phyloP scores from a whole-genome alignment of 257 asterid genomes.

The Datura wrightii region DNA sequence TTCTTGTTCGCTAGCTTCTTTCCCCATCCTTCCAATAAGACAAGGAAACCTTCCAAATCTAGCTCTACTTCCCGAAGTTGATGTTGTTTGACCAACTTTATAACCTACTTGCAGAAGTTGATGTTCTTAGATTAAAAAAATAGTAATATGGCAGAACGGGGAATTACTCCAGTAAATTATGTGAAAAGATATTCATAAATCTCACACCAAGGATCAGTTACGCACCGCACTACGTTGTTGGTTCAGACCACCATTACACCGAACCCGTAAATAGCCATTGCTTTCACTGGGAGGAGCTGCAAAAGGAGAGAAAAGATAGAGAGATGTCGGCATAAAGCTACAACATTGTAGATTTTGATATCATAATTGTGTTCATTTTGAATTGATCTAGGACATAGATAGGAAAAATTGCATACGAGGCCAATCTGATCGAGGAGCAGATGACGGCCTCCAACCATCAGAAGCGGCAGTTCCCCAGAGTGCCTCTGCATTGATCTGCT shows the following conservation, averaged over 20 bases:
- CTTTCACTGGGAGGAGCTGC: slow-evolving; percentile 84
- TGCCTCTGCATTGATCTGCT: slow-evolving; percentile 69
- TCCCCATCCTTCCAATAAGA: not conserved
- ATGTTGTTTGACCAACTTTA: slow-evolving; percentile 1
- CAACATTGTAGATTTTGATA: slow-evolving; percentile 3
- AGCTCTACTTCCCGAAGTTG: not conserved
- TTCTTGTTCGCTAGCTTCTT: slow-evolving; percentile 3
- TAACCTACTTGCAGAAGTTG: not conserved
- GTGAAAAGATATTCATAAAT: not conserved
- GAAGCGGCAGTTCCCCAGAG: slow-evolving; percentile 88
- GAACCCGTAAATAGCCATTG: slow-evolving; percentile 95
- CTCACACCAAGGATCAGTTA: slow-evolving; percentile 32
- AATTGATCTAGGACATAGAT: not conserved
- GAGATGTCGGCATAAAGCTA: not conserved
- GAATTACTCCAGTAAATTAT: not conserved
- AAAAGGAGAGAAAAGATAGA: slow-evolving; percentile 26
- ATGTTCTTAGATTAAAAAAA: not conserved
- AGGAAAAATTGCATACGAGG: slow-evolving; percentile 62
- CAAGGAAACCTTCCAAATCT: not conserved
- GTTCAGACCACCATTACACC: slow-evolving; percentile 98
- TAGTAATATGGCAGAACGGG: not conserved
- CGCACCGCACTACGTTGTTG: slow-evolving; percentile 97
- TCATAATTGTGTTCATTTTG: not conserved
- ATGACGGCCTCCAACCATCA: slow-evolving; percentile 95
- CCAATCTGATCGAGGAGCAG: slow-evolving; percentile 96